phyloP scores from a whole-genome alignment of 768 basidiomycete species.

The Auricularia heimuer region DNA sequence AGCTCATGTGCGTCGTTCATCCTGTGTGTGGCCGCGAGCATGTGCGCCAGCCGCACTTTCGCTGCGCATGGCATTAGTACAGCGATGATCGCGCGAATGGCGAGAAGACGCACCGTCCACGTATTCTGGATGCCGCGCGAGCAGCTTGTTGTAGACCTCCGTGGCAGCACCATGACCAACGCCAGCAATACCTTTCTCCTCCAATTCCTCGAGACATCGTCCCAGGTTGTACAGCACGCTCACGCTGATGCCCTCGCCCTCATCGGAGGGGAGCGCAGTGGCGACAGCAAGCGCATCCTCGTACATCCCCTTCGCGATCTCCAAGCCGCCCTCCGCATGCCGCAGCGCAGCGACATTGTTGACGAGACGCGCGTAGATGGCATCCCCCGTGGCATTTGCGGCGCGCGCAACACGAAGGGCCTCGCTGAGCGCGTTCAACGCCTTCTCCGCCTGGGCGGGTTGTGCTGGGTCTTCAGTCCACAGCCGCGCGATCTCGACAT shows the following conservation, averaged over 20 bases:
- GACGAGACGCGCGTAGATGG: conserved; percentile 52
- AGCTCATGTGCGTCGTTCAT: conserved; percentile 78
- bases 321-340: conserved; percentile 54
- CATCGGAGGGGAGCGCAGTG: conserved; percentile 32
- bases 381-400: conserved; percentile 24
- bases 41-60: conserved; percentile 83
- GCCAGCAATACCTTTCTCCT: conserved; percentile 53
- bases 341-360: conserved; percentile 75
- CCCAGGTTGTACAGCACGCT: conserved; percentile 88
- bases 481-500: conserved; percentile 79
- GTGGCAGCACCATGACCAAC: conserved; percentile 18
- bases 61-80: conserved; percentile 37
- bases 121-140: conserved; percentile 90
- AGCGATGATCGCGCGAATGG: background rate
- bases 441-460: conserved; percentile 46
- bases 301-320: conserved; percentile 54
- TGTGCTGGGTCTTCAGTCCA: conserved; percentile 60
- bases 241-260: conserved; percentile 63
- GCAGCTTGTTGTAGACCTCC: conserved; percentile 79
- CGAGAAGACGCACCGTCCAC: conserved; percentile 64
- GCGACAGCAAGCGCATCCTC: conserved; percentile 63
- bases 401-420: conserved; percentile 57
- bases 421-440: conserved; percentile 61
- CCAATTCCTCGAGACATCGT: conserved; percentile 79
- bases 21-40: conserved; percentile 59